phyloP scores from a whole-genome alignment of 2,329 filamentous ascomycete species.

The Chalaropsis thielavioides region DNA sequence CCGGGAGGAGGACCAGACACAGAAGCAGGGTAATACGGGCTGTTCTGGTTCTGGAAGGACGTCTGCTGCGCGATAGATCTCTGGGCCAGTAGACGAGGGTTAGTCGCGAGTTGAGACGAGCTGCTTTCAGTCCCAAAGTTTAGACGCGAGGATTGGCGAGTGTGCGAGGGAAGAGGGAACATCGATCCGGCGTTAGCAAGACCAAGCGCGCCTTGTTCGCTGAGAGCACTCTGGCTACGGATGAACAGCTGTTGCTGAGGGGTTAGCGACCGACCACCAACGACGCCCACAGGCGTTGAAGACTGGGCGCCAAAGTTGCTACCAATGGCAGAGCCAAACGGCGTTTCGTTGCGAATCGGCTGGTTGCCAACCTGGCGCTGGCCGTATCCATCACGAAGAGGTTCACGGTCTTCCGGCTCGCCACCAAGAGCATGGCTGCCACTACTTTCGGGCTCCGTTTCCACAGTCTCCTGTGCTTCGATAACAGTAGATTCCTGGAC shows the following conservation, averaged over 20 bases:
- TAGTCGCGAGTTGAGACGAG: slow-evolving; percentile 53
- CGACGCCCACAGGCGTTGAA: slow-evolving; percentile 38
- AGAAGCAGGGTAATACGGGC: slow-evolving; percentile 66
- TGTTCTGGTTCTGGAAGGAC: slow-evolving; percentile 44
- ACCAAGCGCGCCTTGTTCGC: slow-evolving; percentile 45
- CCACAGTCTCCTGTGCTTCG: slow-evolving; percentile 36
- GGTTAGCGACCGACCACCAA: slow-evolving; percentile 56
- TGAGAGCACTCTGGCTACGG: slow-evolving; percentile 45
- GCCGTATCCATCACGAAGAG: slow-evolving; percentile 36
- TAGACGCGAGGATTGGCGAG: slow-evolving; percentile 72
- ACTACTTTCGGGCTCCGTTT: slow-evolving; percentile 67
- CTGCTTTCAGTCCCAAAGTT: slow-evolving; percentile 69
- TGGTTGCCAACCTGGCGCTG: slow-evolving; percentile 55
- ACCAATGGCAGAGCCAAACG: slow-evolving; percentile 38
- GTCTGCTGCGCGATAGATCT: slow-evolving; percentile 54
- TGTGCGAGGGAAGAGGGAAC: slow-evolving; percentile 53
- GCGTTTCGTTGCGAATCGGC: slow-evolving; percentile 56
- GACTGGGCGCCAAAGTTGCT: slow-evolving; percentile 35
- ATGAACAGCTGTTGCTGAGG: slow-evolving; percentile 63
- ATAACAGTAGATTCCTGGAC: slow-evolving; percentile 34
- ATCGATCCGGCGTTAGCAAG: slow-evolving; percentile 34
- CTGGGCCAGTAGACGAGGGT: slow-evolving; percentile 68
- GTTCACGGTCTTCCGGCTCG: slow-evolving; percentile 72
- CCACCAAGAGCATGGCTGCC: slow-evolving; percentile 79
- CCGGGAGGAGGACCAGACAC: slow-evolving; percentile 90